phyloP scores from a whole-genome alignment of 2,329 filamentous ascomycete genomes.

The Colletotrichum sansevieriae region DNA sequence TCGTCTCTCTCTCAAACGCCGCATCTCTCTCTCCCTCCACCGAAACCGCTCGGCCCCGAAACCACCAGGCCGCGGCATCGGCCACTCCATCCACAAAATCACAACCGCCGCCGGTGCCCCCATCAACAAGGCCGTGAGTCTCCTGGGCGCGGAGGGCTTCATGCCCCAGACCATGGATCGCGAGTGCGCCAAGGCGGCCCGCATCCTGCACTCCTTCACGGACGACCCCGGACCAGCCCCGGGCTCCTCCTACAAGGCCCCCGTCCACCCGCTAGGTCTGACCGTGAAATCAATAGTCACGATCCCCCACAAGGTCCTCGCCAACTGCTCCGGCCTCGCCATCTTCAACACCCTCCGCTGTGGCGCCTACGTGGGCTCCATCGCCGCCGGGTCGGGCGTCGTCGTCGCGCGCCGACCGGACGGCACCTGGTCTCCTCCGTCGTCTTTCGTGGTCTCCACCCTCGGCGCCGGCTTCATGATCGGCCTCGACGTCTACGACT shows the following conservation, averaged over 20 bases:
- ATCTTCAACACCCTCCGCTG: constrained; percentile 75
- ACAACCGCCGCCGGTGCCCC: constrained; percentile 76
- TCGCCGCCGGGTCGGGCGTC: constrained; percentile 71
- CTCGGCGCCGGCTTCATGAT: constrained; percentile 78
- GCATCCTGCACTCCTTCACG: constrained; percentile 81
- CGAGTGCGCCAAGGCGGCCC: constrained; percentile 81
- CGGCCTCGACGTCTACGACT: constrained; percentile 83
- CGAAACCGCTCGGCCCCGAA: constrained; percentile 7
- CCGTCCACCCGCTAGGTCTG: constrained; percentile 50
- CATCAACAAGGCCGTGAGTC: constrained; percentile 76
- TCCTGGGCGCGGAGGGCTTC: constrained; percentile 79
- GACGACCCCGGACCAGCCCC: constrained; percentile 52
- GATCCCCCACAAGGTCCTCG: constrained; percentile 61
- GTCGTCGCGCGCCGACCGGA: constrained; percentile 69
- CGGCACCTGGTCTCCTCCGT: constrained; percentile 78
- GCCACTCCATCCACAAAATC: constrained; percentile 74
- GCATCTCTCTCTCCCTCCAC: constrained; percentile 31
- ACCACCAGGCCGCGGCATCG: constrained; percentile 46
- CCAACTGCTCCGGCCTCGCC: constrained; percentile 69
- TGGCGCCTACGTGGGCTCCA: constrained; percentile 66
- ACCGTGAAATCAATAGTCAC: constrained; percentile 52
- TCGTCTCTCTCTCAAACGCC: constrained; percentile 22
- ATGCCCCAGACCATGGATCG: constrained; percentile 81
- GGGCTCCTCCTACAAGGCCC: constrained; percentile 43
- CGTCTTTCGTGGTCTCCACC: constrained; percentile 78